Percentiles rank a stretch among this genome's conserved stretches.
Evolutionary conservation across 2,329 filamentous ascomycete species (phyloP).

Genomic region (Diaporthe destruens): DNA sequence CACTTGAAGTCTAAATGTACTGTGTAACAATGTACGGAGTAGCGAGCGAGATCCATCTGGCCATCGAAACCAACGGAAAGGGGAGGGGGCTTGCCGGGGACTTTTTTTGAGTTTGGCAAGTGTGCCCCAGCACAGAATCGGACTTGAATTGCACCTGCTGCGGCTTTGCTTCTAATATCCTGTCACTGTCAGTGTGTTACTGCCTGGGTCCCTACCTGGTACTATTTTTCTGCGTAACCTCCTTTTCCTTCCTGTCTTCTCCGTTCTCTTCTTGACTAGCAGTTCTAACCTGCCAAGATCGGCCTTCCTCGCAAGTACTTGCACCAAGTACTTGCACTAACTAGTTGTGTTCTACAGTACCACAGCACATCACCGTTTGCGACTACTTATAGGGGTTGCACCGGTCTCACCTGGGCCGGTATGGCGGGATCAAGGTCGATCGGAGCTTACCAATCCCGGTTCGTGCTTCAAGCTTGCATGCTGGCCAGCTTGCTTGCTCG

Average conservation of each 20-base stretch:
- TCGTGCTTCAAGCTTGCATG: too few relatives aligned
- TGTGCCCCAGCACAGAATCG: conserved; percentile 19
- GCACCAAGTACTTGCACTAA: too few relatives aligned
- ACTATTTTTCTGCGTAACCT: neutral
- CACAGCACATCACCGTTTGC: neutral
- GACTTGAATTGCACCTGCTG: conserved; percentile 21
- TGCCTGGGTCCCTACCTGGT: too few relatives aligned
- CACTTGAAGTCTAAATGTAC: conserved; percentile 25
- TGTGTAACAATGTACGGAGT: too few relatives aligned
- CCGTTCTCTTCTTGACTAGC: too few relatives aligned
- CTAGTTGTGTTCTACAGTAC: neutral
- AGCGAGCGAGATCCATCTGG: conserved; percentile 23
- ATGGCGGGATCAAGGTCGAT: neutral
- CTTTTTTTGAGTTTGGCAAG: conserved; percentile 19
- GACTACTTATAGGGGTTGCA: neutral
- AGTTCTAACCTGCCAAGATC: neutral
- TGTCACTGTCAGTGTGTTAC: too few relatives aligned
- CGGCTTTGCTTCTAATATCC: neutral
- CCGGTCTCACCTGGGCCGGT: neutral
- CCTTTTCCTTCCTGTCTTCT: too few relatives aligned
- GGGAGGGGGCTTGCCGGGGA: neutral
- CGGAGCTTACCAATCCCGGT: conserved; percentile 24
- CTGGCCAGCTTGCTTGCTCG: too few relatives aligned
- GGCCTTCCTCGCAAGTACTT: conserved; percentile 20
- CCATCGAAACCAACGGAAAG: conserved; percentile 14